Evolutionary conservation across 2,329 filamentous ascomycete genomes (phyloP), one percentile per base, ranked within the genome.

Genomic region (Aureobasidium vineae): DNA sequence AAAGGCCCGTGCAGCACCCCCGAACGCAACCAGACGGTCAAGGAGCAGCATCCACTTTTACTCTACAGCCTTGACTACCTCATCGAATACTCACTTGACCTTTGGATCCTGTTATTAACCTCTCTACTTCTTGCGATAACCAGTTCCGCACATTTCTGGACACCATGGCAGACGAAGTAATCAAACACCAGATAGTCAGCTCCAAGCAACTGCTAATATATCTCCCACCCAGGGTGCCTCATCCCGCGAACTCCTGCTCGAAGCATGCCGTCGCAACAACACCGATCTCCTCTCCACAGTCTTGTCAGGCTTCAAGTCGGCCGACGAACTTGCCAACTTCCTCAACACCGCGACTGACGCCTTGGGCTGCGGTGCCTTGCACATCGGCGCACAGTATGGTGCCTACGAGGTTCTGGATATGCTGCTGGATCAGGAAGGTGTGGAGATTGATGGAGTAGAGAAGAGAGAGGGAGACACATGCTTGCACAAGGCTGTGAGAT

Each of bases 211-310:
- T 13, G 31, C 57, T 41, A 43, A 45, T 28, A 53, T 47, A 38
- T 45, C 5, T 6, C 45, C 16, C 49, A 52, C 13, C 19, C 38
- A 69, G 68, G 95, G 94, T 76, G 94, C 94, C 72, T 91, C 91
- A 68, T 86, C 88, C 54, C 85, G 88, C 77, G 94, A 98, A 81
- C 86, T 91, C 74, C 86, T 98, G 72, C 87, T 98, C 79, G 94
- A 96, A 82, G 91, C 95, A 73, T 96, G 91, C 80, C 91, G 94
- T 69, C 87, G 92, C 75, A 94, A 98, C 84, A 97, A 98, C 80
- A 88, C 88, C 71, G 89, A 94, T 64, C 87, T 98, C 68, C 86
- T 98, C 66, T 80, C 85, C 72, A 89, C 95, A 73, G 85, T 93
- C 66, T 83, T 97, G 71, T 79, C 84, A 49, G 80, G 81, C 70